Percentiles rank a stretch among this genome's conserved stretches.
Conservation (phyloP, 352 stramenopile species). For the Thalassiosira delicatula region DNA sequence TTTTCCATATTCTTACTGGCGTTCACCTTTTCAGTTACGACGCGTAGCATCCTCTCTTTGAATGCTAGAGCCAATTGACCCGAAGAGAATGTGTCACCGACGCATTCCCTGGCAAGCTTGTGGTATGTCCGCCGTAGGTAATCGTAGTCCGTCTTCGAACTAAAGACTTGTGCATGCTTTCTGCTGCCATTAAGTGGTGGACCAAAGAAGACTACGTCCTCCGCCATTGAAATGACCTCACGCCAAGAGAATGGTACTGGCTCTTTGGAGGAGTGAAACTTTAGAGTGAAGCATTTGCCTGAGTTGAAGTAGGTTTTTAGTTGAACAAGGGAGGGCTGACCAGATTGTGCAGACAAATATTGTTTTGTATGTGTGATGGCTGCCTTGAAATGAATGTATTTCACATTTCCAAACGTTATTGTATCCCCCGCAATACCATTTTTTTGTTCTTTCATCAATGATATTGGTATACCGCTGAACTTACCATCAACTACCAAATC, state of each 20-base stretch:
- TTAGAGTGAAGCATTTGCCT: not conserved
- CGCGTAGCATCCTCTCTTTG: not conserved
- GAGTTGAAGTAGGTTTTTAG: no score
- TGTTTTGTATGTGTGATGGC: not conserved
- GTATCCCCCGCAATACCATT: not conserved
- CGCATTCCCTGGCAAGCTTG: not conserved
- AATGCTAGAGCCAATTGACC: not conserved
- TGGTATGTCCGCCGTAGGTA: not conserved
- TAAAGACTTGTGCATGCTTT: not conserved
- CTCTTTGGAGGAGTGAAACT: not conserved
- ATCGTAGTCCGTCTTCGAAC: not conserved
- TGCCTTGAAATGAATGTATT: not conserved
- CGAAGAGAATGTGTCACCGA: not conserved
- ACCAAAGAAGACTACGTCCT: constrained; percentile 11
- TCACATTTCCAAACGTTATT: not conserved
- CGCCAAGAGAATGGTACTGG: not conserved
- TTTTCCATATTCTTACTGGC: not conserved
- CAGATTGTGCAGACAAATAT: not conserved
- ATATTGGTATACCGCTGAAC: not conserved
- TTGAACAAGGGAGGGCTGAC: not conserved
- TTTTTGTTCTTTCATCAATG: not conserved
- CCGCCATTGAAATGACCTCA: not conserved
- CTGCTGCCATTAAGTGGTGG: not conserved
- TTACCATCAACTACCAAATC: not conserved
- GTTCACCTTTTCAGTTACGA: not conserved